Evolutionary conservation across 345 rosid species (phyloP).

Genomic region (Clausena lansium): DNA sequence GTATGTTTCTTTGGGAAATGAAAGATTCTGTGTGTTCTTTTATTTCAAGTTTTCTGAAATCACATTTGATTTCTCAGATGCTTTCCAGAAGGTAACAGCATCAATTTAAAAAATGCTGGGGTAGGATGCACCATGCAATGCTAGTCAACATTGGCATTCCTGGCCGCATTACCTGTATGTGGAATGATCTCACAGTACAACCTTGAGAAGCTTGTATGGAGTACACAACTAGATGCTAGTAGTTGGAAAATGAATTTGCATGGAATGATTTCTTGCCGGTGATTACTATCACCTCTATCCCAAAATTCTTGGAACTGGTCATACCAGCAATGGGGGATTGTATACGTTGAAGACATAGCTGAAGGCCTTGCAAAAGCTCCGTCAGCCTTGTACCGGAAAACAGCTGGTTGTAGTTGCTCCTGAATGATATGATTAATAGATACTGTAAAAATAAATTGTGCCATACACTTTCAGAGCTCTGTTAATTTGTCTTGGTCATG

Average conservation of each 20-base stretch:
- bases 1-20: too few species aligned
- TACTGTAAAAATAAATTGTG: neutral
- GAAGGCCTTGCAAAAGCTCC: constrained; percentile 49
- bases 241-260: constrained; percentile 27
- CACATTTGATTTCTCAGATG: constrained; percentile 17
- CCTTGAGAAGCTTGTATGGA: constrained; percentile 16
- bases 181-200: constrained; percentile 44
- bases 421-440: constrained; percentile 23
- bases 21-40: too few species aligned
- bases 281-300: constrained; percentile 32
- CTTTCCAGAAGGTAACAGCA: constrained; percentile 62
- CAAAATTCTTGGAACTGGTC: constrained; percentile 34
- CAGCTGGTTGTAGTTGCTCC: constrained; percentile 39
- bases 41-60: neutral
- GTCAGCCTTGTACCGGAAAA: constrained; percentile 46
- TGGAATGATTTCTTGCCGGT: constrained; percentile 37
- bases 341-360: constrained; percentile 45
- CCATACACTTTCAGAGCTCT: neutral
- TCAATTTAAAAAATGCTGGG: constrained; percentile 66
- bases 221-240: constrained; percentile 22
- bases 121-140: constrained; percentile 60
- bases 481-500: neutral
- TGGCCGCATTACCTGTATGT: constrained; percentile 48
- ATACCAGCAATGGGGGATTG: constrained; percentile 41
- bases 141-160: constrained; percentile 45